These are phyloP conservation scores for Podaxis pistillaris DNA, from an alignment of 768 basidiomycete genomes.

Conservation along the genomic window DNA sequence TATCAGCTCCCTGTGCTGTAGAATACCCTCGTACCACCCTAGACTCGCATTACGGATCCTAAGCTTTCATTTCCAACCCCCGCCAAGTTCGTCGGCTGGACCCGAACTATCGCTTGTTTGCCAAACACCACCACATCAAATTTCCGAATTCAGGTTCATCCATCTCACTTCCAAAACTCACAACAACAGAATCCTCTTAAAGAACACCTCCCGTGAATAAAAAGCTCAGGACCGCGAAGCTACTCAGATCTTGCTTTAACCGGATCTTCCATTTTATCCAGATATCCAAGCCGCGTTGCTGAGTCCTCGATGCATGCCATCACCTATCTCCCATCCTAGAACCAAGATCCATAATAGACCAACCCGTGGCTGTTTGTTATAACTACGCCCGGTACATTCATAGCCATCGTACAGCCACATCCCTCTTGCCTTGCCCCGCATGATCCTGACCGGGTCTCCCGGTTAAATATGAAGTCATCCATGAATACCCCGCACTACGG, in stretches of 20 bases:
- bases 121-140: conserved; percentile 8
- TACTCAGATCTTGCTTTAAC: neutral
- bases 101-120: conserved; percentile 1
- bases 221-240: neutral
- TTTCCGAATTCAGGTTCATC: conserved; percentile 3
- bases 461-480: conserved; percentile 6
- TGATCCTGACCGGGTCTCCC: neutral
- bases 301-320: neutral
- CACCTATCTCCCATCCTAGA: neutral
- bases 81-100: conserved; percentile 4
- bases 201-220: conserved; percentile 4
- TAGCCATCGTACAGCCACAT: neutral
- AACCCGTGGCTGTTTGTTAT: neutral
- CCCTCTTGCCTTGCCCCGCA: neutral
- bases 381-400: neutral
- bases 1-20: neutral
- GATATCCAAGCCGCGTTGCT: neutral
- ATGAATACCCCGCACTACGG: conserved; percentile 4
- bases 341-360: neutral
- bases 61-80: conserved; percentile 4
- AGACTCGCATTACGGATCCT: neutral
- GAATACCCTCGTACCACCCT: neutral
- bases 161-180: neutral
- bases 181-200: neutral
- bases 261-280: neutral